These are phyloP conservation scores for Nakaseomyces uthaithaninus DNA, from an alignment of 1,139 yeast genomes.

Conservation along the genomic window DNA sequence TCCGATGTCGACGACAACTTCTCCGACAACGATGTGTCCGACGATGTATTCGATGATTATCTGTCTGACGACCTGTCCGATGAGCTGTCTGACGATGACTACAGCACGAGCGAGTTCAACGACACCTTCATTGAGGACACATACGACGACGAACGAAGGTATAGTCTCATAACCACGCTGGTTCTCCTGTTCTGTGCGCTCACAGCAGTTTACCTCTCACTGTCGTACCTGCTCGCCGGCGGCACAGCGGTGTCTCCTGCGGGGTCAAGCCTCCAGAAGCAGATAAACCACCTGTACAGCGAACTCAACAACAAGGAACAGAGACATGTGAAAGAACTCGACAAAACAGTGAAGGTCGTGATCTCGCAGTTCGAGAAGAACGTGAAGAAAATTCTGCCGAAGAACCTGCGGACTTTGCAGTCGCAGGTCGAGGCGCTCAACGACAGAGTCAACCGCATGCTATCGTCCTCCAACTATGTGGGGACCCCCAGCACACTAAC, in stretches of 20 bases:
- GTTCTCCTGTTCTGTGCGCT: slow-evolving; percentile 1
- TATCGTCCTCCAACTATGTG: not conserved
- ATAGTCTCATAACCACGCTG: slow-evolving; percentile 7
- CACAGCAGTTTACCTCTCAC: slow-evolving; percentile 1
- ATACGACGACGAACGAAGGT: slow-evolving; percentile 5
- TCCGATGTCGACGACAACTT: slow-evolving; percentile 11
- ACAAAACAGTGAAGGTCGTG: slow-evolving; percentile 25
- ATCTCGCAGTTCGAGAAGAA: slow-evolving; percentile 30
- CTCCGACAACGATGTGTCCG: slow-evolving; percentile 12
- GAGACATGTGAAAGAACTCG: slow-evolving; percentile 22
- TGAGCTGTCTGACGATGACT: not conserved
- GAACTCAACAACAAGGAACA: slow-evolving; percentile 24
- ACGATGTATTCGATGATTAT: slow-evolving; percentile 11
- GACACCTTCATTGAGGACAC: no score
- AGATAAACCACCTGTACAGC: slow-evolving; percentile 25
- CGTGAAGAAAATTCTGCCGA: slow-evolving; percentile 25
- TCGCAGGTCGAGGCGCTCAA: slow-evolving; percentile 7
- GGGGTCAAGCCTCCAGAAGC: slow-evolving; percentile 22
- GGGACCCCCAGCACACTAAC: slow-evolving; percentile 11
- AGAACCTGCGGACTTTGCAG: slow-evolving; percentile 15
- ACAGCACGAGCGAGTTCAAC: no score
- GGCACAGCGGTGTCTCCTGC: slow-evolving; percentile 8
- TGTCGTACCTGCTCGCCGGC: slow-evolving; percentile 5
- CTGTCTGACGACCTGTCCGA: not conserved
- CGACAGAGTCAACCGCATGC: not conserved